Conservation (phyloP, 2,329 filamentous ascomycete genomes). For the Ceratocystis smalleyi region DNA sequence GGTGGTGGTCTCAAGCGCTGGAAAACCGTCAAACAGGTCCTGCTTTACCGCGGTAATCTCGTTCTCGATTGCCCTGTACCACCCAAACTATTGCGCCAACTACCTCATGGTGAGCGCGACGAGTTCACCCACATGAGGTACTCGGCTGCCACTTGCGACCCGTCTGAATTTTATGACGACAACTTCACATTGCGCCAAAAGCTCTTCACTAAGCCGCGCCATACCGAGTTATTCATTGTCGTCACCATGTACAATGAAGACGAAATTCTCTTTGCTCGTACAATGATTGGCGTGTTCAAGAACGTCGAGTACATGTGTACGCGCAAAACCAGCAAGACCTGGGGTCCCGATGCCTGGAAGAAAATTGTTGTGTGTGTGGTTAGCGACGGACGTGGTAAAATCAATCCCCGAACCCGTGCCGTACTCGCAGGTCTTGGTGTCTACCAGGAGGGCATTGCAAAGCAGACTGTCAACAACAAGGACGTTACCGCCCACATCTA, state of each 20-base stretch:
- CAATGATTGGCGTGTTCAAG: conserved; percentile 94
- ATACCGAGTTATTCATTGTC: conserved; percentile 65
- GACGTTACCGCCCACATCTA: conserved; percentile 96
- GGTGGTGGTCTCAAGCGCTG: conserved; percentile 55
- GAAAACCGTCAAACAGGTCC: conserved; percentile 99
- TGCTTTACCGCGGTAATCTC: conserved; percentile 88
- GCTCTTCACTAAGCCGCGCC: conserved; percentile 78
- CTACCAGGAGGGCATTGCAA: conserved; percentile 95
- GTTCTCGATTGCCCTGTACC: conserved; percentile 94
- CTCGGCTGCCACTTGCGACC: conserved; percentile 86
- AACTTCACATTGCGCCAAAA: conserved; percentile 85
- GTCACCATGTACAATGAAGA: conserved; percentile 99
- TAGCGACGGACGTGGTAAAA: conserved; percentile 91
- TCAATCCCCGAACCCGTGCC: conserved; percentile 80
- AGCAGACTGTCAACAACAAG: conserved; percentile 92
- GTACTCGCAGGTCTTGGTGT: conserved; percentile 86
- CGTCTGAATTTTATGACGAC: conserved; percentile 69
- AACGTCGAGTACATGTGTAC: conserved; percentile 98
- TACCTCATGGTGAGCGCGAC: conserved; percentile 81
- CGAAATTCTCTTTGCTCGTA: conserved; percentile 85
- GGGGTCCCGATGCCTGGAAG: conserved; percentile 98
- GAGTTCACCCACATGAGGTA: conserved; percentile 84
- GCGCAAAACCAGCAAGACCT: conserved; percentile 83
- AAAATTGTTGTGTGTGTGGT: conserved; percentile 98
- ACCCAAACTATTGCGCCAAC: conserved; percentile 69